phyloP scores from a whole-genome alignment of 2,329 filamentous ascomycete species.

The Rhynchosporium secalis region DNA sequence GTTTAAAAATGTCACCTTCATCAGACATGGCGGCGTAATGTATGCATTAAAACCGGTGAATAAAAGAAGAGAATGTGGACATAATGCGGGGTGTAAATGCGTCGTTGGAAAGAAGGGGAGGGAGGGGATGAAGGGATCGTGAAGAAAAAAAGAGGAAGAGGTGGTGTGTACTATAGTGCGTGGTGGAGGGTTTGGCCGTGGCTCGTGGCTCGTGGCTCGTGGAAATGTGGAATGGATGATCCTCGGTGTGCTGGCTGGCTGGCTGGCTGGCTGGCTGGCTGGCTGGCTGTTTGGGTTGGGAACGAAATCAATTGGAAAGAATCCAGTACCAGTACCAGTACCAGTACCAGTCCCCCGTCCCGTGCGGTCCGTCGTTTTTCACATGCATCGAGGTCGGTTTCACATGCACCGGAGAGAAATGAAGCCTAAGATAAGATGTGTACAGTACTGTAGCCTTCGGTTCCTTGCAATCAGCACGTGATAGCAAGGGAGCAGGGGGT shows the following conservation, averaged over 20 bases:
- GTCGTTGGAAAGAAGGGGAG: not conserved
- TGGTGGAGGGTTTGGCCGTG: not conserved
- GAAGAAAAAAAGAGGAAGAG: constrained; percentile 11
- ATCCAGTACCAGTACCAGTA: too few species aligned
- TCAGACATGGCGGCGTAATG: constrained; percentile 36
- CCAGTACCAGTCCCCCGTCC: too few species aligned
- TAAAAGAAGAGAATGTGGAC: constrained; percentile 21
- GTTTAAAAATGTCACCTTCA: constrained; percentile 29
- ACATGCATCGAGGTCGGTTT: not conserved
- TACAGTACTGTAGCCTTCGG: not conserved
- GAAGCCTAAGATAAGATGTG: not conserved
- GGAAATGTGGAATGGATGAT: constrained; percentile 7
- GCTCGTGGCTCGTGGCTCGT: not conserved
- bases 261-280: not conserved
- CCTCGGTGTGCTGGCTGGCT: constrained; percentile 3
- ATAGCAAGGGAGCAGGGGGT: not conserved
- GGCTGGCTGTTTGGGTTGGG: too few species aligned
- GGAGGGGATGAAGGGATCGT: constrained; percentile 11
- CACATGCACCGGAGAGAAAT: not conserved
- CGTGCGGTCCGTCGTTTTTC: not conserved
- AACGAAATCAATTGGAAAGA: not conserved
- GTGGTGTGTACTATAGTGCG: not conserved
- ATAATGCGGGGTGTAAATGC: constrained; percentile 17
- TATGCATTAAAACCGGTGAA: constrained; percentile 30
- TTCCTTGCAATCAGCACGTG: not conserved